phyloP scores from a whole-genome alignment of 768 basidiomycete species.

The Pleurotus citrinopileatus region DNA sequence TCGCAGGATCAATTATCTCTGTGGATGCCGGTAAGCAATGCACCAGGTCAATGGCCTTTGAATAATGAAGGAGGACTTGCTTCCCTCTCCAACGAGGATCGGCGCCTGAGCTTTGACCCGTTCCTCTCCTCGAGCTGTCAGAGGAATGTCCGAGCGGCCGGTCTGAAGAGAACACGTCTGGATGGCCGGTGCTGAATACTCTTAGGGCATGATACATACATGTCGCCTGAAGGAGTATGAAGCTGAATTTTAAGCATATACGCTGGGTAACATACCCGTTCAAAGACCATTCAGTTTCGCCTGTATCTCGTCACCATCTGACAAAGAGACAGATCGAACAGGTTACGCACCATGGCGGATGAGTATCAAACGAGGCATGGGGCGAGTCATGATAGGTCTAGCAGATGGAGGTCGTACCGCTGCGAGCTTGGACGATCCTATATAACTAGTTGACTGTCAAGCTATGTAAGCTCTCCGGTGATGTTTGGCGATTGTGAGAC shows the following conservation, averaged over 20 bases:
- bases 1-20: conserved; percentile 79
- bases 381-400: conserved; percentile 28
- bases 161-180: conserved; percentile 47
- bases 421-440: too few relatives aligned
- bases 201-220: conserved; percentile 32
- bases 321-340: neutral
- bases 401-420: too few relatives aligned
- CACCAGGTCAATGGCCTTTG: neutral
- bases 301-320: conserved; percentile 30
- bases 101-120: conserved; percentile 64
- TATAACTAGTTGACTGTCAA: neutral
- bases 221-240: conserved; percentile 46
- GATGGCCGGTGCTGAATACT: neutral
- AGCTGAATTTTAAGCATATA: conserved; percentile 8
- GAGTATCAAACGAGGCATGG: conserved; percentile 74
- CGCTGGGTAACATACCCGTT: conserved; percentile 56
- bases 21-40: conserved; percentile 1
- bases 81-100: conserved; percentile 70
- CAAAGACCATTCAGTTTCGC: conserved; percentile 93
- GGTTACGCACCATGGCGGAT: conserved; percentile 74
- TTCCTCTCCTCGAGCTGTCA: conserved; percentile 73
- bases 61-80: conserved; percentile 55
- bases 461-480: conserved; percentile 1
- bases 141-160: conserved; percentile 82
- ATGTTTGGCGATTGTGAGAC: conserved; percentile 7